Evolutionary conservation across 2,329 filamentous ascomycete species (phyloP), one percentile per base, ranked within the genome.

Genomic region (Neofusicoccum ribis): DNA sequence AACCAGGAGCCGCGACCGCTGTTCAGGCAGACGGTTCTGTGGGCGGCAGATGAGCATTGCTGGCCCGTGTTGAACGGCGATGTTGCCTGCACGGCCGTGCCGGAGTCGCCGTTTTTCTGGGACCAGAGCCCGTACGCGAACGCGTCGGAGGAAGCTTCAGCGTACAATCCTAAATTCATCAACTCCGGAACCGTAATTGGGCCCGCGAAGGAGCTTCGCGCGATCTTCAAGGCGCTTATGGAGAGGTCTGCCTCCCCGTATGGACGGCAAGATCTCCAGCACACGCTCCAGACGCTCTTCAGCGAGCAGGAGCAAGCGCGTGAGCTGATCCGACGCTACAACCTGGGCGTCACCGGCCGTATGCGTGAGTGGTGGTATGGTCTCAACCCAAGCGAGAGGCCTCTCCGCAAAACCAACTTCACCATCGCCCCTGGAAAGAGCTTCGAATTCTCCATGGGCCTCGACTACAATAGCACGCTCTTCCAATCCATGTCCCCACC

Each of bases 11-110:
- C 52, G 34, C 36, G 44, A n/a, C 74, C 72, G n/a, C 72, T 64
- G 39, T 76, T 84, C 67, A 80, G 76, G 1, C 84, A 87, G 68
- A 81, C 81, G 7, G 82, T 88, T 9, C 69, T 88, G 1, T 88
- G 88, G 67, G 83, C 80, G 3, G 83, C 84, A 8, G 79, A 82
- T 63, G 87, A 88, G 71, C 71, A 77, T 23, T 88, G 86, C 68
- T 79, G 78, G 67, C 79, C 79, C 2, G 78, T 79, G 66, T 68
- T 74, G 1, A 63, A 70, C 2, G 72, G 76, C 1, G 82, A 85
- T 62, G 74, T 81, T 41, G 81, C 82, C n/a, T 88, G 86, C 70
- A 79, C 78, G 47, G 80, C 81, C 17, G 80, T 85, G 0, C 85
- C 86, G 0, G 71, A 81, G 31, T 86, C 85, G 0, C 77, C 79